Evolutionary conservation across 176 grass and related monocot genomes (phyloP), one percentile per base, ranked within the genome.

Genomic region (Aegilops umbellulata): DNA sequence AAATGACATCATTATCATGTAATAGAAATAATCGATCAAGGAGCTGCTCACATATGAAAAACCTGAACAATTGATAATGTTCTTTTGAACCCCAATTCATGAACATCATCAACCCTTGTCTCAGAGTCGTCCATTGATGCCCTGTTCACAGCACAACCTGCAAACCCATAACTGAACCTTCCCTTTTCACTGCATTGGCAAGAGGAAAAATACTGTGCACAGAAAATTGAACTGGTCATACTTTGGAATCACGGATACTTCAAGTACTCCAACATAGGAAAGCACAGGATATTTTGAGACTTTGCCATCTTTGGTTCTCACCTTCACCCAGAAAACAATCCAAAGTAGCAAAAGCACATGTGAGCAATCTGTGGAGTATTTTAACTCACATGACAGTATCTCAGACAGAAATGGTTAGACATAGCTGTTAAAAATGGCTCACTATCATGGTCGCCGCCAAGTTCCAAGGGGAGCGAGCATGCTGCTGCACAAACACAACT

Each of bases 51-150:
- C 15, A 80, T 47, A 72, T 5, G n/a, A 49, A 72, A 34, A 65
- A 10, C 0, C 26, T 26, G 69, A 53, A 73, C 39, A 41, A 36
- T 16, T 31, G 26, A 32, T 4, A 47, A 79, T 42, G 39, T 42
- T 42, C 39, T 42, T 42, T 42, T 42, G 39, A 42, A 11, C 10
- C 49, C 93, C 95, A 4, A 98, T 68, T 90, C 90, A 20, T 98
- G 87, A 58, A 93, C 69, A 35, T 76, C 79, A 61, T 93, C 85
- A 24, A 95, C 95, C 87, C 87, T 87, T 39, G 95, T 90, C 76
- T 98, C 95, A 7, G 67, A 95, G 44, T 98, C 95, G 82, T 98
- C 95, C 95, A 98, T 95, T 0, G 95, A 95, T 74, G 89, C 85
- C 49, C 95, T 89, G 67, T 95, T 98, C 2, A 93, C 95, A 10